phyloP scores from a whole-genome alignment of 208 protist genomes.

The Wallacemonas collosoma region DNA sequence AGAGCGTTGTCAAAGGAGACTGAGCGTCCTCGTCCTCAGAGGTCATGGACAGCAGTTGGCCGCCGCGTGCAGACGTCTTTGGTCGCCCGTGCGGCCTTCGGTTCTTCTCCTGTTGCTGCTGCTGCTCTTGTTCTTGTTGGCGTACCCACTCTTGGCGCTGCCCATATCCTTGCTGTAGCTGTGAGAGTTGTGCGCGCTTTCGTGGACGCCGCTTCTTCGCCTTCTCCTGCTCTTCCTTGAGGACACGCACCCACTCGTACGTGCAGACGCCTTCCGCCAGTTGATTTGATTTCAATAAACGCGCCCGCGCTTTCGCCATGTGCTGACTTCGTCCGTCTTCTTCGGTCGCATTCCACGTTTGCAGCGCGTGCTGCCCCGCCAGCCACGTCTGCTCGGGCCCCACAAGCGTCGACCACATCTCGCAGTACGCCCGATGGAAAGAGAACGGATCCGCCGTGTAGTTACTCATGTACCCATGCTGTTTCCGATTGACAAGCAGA shows the following conservation, averaged over 20 bases:
- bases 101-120: not conserved
- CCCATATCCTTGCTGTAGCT: not conserved
- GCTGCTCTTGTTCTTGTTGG: not conserved
- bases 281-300: not conserved
- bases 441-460: conserved; percentile 5
- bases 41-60: not conserved
- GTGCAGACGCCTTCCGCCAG: conserved; percentile 27
- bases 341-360: conserved; percentile 16
- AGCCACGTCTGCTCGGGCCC: not conserved
- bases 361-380: not conserved
- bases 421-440: conserved; percentile 24
- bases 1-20: not conserved
- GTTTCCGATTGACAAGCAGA: conserved; percentile 4
- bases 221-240: conserved; percentile 30
- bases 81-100: not conserved
- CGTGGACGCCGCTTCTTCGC: not conserved
- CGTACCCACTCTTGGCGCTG: not conserved
- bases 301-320: not conserved
- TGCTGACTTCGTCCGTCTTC: conserved; percentile 1
- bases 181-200: not conserved
- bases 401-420: conserved; percentile 18
- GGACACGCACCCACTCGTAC: conserved; percentile 31
- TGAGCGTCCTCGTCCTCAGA: not conserved
- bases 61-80: not conserved
- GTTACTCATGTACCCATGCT: conserved; percentile 11